Base-by-base conservation (phyloP, 345 rosid genomes). In the Noccaea bulbosa region DNA sequence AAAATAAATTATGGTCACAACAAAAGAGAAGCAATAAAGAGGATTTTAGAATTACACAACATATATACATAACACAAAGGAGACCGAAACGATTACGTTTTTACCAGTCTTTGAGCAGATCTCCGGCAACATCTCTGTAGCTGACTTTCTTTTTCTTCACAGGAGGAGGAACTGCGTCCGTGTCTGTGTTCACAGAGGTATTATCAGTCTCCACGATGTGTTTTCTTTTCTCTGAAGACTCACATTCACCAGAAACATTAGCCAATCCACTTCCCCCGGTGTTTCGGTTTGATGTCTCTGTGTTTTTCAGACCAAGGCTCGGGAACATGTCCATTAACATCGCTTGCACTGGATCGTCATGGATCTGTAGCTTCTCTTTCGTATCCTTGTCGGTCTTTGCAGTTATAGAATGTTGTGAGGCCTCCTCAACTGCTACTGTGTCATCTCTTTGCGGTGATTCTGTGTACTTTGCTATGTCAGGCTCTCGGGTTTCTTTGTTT, bases 301-400 rank as follows among this genome's bases (percentile, higher is more conserved):
- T 57, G 11, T 78, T 82, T 76, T 81, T 85, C 58, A 48, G 38
- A 61, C 89, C 82, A 11, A 91, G 93, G 76, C 88, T 81, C 5
- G 99, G 99, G 77, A 94, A 77, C 97, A 94, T 88, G 82, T 82
- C 74, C 67, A 85, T 65, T 72, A 91, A 75, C 93, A 94, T 91
- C 33, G 95, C 90, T 62, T 87, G 83, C 73, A 91, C 85, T 6
- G 97, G 96, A 82, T 89, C 95, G 48, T 78, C 83, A 86, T 65
- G 77, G 39, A 80, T 75, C 50, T 79, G 84, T 24, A 58, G 50
- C 77, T 67, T 76, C 64, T 56, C 62, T 49, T 51, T 49, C 69
- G 14, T 34, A 14, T 33, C 62, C 20, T 58, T 59, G 63, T 61
- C 62, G 0, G 63, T 41, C 44, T 75, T 30, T 8, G 22, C 49